A percentile compares a stretch with the other conserved stretches of the same genome.
Evolutionary conservation across 768 basidiomycete species (phyloP).

Genomic region (Tulasnella calospora): DNA sequence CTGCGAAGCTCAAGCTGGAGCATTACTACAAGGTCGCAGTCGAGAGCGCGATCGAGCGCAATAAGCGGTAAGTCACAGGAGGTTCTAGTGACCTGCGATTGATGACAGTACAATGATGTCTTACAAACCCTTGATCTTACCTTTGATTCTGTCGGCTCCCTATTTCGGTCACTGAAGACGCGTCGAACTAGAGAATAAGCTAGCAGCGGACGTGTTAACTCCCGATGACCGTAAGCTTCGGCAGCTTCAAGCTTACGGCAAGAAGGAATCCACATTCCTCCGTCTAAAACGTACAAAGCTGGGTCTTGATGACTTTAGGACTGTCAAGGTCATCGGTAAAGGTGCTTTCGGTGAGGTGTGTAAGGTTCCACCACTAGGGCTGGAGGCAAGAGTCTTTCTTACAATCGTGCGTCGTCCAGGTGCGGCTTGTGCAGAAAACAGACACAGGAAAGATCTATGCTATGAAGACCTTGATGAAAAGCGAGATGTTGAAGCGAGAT

Average conservation of each 20-base stretch:
- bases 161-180: conserved; percentile 50
- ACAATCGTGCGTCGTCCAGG: conserved; percentile 41
- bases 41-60: conserved; percentile 89
- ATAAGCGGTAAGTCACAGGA: conserved; percentile 57
- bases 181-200: conserved; percentile 76
- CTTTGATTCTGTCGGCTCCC: background rate
- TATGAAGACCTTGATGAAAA: conserved; percentile 96
- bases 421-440: conserved; percentile 90
- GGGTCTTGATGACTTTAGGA: conserved; percentile 86
- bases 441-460: conserved; percentile 99
- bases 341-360: conserved; percentile 96
- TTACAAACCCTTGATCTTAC: background rate
- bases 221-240: conserved; percentile 83
- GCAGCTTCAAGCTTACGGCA: conserved; percentile 75
- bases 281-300: conserved; percentile 84
- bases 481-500: conserved; percentile 99
- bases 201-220: conserved; percentile 62
- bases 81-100: background rate
- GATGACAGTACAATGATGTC: background rate
- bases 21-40: conserved; percentile 96
- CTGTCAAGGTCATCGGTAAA: conserved; percentile 98
- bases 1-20: conserved; percentile 91
- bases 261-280: conserved; percentile 84
- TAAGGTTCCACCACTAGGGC: conserved; percentile 19
- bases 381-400: background rate